phyloP scores from a whole-genome alignment of 2,329 filamentous ascomycete species.

The Hymenoscyphus infarciens region DNA sequence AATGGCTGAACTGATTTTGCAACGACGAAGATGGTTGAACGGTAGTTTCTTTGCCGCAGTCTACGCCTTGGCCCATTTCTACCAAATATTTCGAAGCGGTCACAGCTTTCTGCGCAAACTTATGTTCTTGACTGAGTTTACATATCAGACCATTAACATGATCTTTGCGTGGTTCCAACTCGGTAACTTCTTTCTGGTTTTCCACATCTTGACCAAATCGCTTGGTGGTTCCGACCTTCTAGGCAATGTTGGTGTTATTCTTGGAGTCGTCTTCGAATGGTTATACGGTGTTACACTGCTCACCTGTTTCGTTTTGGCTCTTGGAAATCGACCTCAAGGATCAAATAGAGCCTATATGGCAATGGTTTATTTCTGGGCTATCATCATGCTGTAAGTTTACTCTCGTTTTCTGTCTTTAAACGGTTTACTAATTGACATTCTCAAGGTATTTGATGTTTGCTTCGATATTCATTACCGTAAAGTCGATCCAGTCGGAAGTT shows the following conservation, averaged over 20 bases:
- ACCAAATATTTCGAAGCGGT: slow-evolving; percentile 90
- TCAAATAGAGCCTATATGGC: slow-evolving; percentile 92
- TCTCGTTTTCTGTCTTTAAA: background rate
- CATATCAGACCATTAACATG: slow-evolving; percentile 95
- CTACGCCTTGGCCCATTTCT: slow-evolving; percentile 91
- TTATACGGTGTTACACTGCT: slow-evolving; percentile 88
- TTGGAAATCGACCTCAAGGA: slow-evolving; percentile 92
- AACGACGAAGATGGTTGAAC: slow-evolving; percentile 95
- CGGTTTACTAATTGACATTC: background rate
- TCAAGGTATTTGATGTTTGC: slow-evolving; percentile 88
- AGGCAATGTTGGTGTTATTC: slow-evolving; percentile 70
- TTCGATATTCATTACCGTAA: slow-evolving; percentile 88
- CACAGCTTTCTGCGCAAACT: slow-evolving; percentile 85
- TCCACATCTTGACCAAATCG: slow-evolving; percentile 91
- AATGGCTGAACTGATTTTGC: slow-evolving; percentile 91
- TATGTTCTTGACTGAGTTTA: slow-evolving; percentile 87
- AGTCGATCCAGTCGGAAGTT: slow-evolving; percentile 73
- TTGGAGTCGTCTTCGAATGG: slow-evolving; percentile 93
- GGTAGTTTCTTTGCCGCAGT: slow-evolving; percentile 97
- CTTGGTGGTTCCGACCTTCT: slow-evolving; percentile 67
- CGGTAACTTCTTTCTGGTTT: slow-evolving; percentile 98
- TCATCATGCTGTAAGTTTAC: slow-evolving; percentile 77
- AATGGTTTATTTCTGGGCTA: slow-evolving; percentile 97
- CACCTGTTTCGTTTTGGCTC: slow-evolving; percentile 89
- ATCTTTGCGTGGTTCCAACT: slow-evolving; percentile 98